phyloP scores from a whole-genome alignment of 805 yeast species.

The Candida awuae region DNA sequence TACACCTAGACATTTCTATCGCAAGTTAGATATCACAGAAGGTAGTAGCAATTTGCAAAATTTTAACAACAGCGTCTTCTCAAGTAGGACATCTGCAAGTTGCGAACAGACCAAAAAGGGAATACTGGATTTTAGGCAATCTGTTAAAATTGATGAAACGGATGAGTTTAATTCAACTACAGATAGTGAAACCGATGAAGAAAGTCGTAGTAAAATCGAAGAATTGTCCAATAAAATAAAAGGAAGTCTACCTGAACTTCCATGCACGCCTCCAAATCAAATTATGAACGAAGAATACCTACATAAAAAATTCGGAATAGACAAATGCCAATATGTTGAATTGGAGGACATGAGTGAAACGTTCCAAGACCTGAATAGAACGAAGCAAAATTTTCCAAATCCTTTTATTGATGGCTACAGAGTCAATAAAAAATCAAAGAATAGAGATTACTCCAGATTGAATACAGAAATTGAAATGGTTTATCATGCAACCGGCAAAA shows the following conservation, averaged over 20 bases:
- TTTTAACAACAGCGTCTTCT: too few relatives aligned
- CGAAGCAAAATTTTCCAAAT: constrained; percentile 13
- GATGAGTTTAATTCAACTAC: neutral
- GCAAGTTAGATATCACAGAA: constrained; percentile 5
- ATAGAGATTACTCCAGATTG: constrained; percentile 18
- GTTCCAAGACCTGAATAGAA: constrained; percentile 12
- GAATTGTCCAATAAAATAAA: neutral
- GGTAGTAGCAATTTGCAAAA: neutral
- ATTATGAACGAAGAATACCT: constrained; percentile 29
- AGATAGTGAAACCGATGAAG: neutral
- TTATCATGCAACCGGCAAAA: constrained; percentile 36
- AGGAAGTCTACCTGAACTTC: constrained; percentile 11
- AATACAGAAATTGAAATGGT: constrained; percentile 34
- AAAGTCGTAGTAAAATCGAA: neutral
- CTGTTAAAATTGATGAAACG: neutral
- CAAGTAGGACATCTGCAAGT: too few relatives aligned
- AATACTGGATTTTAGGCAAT: neutral
- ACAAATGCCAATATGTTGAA: constrained; percentile 15
- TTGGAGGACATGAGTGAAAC: constrained; percentile 14
- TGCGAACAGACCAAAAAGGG: too few relatives aligned
- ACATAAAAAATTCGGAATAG: constrained; percentile 19
- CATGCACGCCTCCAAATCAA: constrained; percentile 32
- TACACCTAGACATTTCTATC: constrained; percentile 10
- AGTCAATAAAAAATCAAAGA: neutral
- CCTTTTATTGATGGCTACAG: constrained; percentile 23